Percentiles rank a stretch among this genome's conserved stretches.
phyloP scores from a whole-genome alignment of 306 rosid genomes.

The Fragaria vesca region DNA sequence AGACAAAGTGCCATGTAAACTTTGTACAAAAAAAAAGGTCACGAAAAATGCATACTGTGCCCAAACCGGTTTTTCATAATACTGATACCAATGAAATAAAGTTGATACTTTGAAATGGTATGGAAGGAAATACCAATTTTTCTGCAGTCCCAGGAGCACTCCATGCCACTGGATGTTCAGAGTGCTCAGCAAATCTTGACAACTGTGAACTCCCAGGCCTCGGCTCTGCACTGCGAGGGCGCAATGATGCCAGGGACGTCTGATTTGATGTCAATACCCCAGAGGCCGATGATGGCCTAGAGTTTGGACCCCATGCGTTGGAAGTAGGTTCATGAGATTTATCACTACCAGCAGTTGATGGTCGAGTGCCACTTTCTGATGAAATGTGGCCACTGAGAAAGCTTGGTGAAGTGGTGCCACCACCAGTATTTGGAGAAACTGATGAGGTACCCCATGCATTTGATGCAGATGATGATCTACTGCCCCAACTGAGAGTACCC shows the following conservation, averaged over 20 bases:
- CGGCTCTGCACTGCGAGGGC: constrained; percentile 97
- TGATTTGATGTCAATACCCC: constrained; percentile 74
- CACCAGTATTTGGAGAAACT: constrained; percentile 77
- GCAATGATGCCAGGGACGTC: constrained; percentile 60
- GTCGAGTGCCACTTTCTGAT: constrained; percentile 89
- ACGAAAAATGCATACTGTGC: background rate
- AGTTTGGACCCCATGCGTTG: constrained; percentile 73
- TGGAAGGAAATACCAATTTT: constrained; percentile 55
- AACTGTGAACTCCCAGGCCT: constrained; percentile 95
- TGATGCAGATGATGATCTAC: constrained; percentile 73
- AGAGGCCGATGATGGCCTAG: constrained; percentile 96
- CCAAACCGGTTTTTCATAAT: background rate
- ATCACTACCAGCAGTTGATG: constrained; percentile 93
- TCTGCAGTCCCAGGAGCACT: constrained; percentile 68
- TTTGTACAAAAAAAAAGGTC: background rate
- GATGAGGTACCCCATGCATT: constrained; percentile 90
- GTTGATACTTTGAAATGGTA: background rate
- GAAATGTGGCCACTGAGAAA: constrained; percentile 79
- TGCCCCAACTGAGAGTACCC: constrained; percentile 97
- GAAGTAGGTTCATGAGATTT: constrained; percentile 60
- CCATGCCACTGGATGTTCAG: constrained; percentile 82
- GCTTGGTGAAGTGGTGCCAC: constrained; percentile 75
- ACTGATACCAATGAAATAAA: background rate
- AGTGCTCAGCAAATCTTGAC: constrained; percentile 89
- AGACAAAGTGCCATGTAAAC: background rate